Evolutionary conservation across 1,139 yeast genomes (phyloP), one percentile per base, ranked within the genome.

Genomic region (Casaregolazyma lundiana): DNA sequence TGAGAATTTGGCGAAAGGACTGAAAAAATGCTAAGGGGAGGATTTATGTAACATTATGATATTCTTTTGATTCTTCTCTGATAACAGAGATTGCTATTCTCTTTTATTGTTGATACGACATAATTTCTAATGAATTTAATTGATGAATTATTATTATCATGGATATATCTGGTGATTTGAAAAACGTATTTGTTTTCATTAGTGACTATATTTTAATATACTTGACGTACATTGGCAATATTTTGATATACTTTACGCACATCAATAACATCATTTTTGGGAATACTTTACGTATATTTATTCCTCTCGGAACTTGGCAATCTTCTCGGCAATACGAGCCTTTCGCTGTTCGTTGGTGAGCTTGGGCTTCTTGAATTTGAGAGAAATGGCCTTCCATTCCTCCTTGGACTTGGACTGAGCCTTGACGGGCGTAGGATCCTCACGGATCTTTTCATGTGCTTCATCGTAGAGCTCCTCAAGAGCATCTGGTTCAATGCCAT

Each of bases 401-500:
- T 84, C 97, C 84, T 88, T 88, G 80, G 96, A 77, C 81, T 92
- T 88, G 88, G 84, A 86, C 73, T 81, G 85, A 65, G 95, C 77
- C 72, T 89, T 87, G 85, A 81, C 81, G 64, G 80, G 56, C 19
- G 54, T 53, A 72, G 99, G 99, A 79, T 92, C 94, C 60, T 71
- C 98, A 80, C 97, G 90, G 79, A 92, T 92, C 68, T 82, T 80
- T 71, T 81, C 94, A 75, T 90, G 97, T 68, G 98, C 98, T 66
- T 81, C 84, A 61, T 81, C 68, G 90, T 90, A 92, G 72, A 92
- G 71, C 69, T 92, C 99, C 81, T 94, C 99, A 64, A 92, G 70
- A 63, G 84, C 89, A 69, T 92, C 98, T 65, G 97, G 94, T 74
- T 92, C 98, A 66, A 92, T 80, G 73, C 89, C 97, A 69, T 90